Percentiles rank a stretch among this genome's conserved stretches.
phyloP scores from a whole-genome alignment of 179 eudicot genomes.

The Silene noctiflora region DNA sequence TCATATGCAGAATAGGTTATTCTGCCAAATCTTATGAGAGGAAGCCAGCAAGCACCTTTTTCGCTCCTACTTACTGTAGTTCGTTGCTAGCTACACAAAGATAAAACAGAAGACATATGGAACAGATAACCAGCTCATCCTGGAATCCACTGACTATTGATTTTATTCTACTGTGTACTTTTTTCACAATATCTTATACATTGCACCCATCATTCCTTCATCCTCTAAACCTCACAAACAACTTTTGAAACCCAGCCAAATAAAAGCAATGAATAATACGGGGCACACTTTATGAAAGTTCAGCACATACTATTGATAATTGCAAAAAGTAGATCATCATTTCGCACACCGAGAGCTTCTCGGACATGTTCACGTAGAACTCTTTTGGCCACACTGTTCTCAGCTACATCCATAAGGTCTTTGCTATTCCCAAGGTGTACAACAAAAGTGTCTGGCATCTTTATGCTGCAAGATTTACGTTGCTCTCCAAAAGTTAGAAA shows the following conservation, averaged over 20 bases:
- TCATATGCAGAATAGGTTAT: background rate
- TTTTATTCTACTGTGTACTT: background rate
- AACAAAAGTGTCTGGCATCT: slow-evolving; percentile 83
- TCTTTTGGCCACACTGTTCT: slow-evolving; percentile 76
- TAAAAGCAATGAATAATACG: background rate
- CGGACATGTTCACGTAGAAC: slow-evolving; percentile 83
- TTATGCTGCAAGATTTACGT: slow-evolving; percentile 49
- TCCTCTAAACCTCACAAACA: background rate
- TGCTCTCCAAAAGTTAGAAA: slow-evolving; percentile 5
- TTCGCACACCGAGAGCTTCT: slow-evolving; percentile 82
- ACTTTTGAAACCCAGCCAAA: background rate
- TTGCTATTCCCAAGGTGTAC: slow-evolving; percentile 98
- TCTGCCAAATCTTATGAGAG: background rate
- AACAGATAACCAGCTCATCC: background rate
- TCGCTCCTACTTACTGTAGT: background rate
- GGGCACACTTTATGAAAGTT: background rate
- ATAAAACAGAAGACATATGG: background rate
- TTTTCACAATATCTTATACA: background rate
- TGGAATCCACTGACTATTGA: background rate
- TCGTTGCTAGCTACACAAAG: background rate
- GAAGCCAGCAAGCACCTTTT: background rate
- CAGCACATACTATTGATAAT: slow-evolving; percentile 69
- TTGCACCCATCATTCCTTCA: too few species aligned
- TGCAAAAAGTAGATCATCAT: slow-evolving; percentile 79
- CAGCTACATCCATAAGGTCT: slow-evolving; percentile 91